Evolutionary conservation across 805 yeast species (phyloP), one percentile per base, ranked within the genome.

Genomic region (Wickerhamiella sorbophila): DNA sequence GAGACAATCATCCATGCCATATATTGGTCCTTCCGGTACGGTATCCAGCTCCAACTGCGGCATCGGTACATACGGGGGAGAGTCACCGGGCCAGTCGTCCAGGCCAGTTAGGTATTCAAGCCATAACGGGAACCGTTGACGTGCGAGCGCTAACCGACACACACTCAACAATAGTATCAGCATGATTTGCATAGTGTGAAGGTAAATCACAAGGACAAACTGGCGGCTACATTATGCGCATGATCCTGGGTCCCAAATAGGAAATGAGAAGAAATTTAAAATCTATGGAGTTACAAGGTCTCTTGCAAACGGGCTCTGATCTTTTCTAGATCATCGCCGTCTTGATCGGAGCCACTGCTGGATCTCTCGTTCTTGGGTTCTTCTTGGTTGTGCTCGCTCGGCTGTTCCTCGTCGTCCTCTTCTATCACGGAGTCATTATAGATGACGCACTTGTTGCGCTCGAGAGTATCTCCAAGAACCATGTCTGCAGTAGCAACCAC

Each of bases 121-220:
- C 97, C 97, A 87, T 18, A 64, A 44, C 0, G 97, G 97, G 47
- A 87, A 74, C 1, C 82, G 79, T 27, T 65, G 62, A 31, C 42
- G 24, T 20, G 32, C 21, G 32, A 17, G 32, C 18, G 12, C 29
- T 8, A 6, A 8, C 6, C 29, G 12, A 24, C 6, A 24, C 29
- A 24, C 6, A 24, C 29, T 24, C 29, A 24, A 24, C 10, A 24
- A 24, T 8, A 24, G 6, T 8, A 24, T 12, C 10, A 24, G 29
- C 29, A 24, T 24, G 29, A 8, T n/a, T n/a, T n/a, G n/a, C n/a
- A n/a, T n/a, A n/a, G n/a, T n/a, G n/a, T n/a, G n/a, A n/a, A n/a
- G n/a, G n/a, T n/a, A n/a, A n/a, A n/a, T n/a, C n/a, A n/a, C n/a
- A n/a, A n/a, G n/a, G n/a, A n/a, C n/a, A n/a, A n/a, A n/a, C n/a